Conservation (phyloP, 768 basidiomycete species). For the Glaciozyma antarctica region DNA sequence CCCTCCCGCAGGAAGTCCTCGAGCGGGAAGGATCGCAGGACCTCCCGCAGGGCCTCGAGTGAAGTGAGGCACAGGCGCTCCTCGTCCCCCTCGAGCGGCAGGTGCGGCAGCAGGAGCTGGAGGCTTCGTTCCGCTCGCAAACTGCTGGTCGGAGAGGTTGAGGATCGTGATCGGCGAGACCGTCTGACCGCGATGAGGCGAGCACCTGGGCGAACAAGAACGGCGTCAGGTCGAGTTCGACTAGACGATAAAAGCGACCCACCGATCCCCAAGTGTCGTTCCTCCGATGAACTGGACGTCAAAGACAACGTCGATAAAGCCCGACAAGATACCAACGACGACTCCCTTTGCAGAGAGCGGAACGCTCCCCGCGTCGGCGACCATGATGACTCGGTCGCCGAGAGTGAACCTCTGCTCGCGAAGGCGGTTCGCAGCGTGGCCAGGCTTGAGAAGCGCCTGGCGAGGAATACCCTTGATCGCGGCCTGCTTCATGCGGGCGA, state of each 20-base stretch:
- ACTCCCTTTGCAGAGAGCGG: slow-evolving; percentile 86
- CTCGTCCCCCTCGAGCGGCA: background rate
- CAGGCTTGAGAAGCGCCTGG: slow-evolving; percentile 83
- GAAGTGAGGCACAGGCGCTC: slow-evolving; percentile 21
- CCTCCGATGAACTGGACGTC: slow-evolving; percentile 94
- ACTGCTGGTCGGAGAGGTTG: slow-evolving; percentile 79
- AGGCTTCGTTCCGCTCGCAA: slow-evolving; percentile 46
- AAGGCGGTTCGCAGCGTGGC: slow-evolving; percentile 76
- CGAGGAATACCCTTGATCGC: slow-evolving; percentile 89
- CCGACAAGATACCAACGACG: slow-evolving; percentile 76
- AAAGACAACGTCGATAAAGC: slow-evolving; percentile 90
- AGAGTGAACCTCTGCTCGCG: slow-evolving; percentile 79
- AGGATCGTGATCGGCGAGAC: slow-evolving; percentile 79
- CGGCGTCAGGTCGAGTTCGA: slow-evolving; percentile 5
- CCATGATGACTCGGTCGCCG: slow-evolving; percentile 92
- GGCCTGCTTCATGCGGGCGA: slow-evolving; percentile 69
- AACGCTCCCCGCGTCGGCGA: slow-evolving; percentile 85
- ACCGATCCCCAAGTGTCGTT: slow-evolving; percentile 73
- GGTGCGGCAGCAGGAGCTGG: background rate
- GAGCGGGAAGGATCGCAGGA: slow-evolving; percentile 20
- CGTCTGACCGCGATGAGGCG: slow-evolving; percentile 80
- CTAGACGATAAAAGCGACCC: slow-evolving; percentile 29
- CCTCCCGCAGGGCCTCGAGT: slow-evolving; percentile 17
- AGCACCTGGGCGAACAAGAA: slow-evolving; percentile 52
- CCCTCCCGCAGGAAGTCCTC: slow-evolving; percentile 28